Evolutionary conservation across 2,329 filamentous ascomycete genomes (phyloP), one percentile per base, ranked within the genome.

Genomic region (Arthrobotrys pseudoclavata): DNA sequence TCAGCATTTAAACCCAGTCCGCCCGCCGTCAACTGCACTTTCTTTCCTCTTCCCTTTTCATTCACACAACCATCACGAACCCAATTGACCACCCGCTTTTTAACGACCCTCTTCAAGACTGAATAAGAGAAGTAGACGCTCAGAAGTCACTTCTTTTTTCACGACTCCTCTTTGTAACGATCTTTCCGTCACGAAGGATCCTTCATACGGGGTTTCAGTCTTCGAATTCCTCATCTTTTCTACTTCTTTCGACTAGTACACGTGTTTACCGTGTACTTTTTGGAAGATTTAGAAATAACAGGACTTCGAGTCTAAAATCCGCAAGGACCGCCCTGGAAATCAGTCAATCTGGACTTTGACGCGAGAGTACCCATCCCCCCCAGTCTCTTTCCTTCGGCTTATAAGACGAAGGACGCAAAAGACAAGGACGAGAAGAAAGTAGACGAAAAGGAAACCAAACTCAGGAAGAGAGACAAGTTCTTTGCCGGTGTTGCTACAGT

Each of bases 291-390:
- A 76, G 72, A 76, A 76, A 76, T 76, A 69, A 62, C 66, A 70
- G 72, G 72, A 70, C 66, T 76, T 76, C 72, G 72, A 76, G 66
- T 76, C 67, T 70, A 69, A 61, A 76, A 76, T 76, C 72, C 72
- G 66, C 66, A 70, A 76, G 72, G 72, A 62, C 71, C 72, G 72
- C 72, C 66, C 57, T 50, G 53, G 47, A 76, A 92, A 91, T 90
- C 91, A 91, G 93, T 88, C 93, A 97, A 93, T 89, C 94, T 97
- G 94, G 94, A 97, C 93, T 97, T 97, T 96, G 94, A 97, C 92
- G 94, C 94, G 87, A 92, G 94, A 87, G 92, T 97, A 87, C 93
- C 95, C 89, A 96, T 98, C 87, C 95, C 95, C 88, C 97, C 97
- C 91, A 97, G 94, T 92, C 92, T 97, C 92, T 97, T 98, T 91